Evolutionary conservation across 2,329 filamentous ascomycete genomes (phyloP).

Genomic region (Berkeleyomyces basicola): DNA sequence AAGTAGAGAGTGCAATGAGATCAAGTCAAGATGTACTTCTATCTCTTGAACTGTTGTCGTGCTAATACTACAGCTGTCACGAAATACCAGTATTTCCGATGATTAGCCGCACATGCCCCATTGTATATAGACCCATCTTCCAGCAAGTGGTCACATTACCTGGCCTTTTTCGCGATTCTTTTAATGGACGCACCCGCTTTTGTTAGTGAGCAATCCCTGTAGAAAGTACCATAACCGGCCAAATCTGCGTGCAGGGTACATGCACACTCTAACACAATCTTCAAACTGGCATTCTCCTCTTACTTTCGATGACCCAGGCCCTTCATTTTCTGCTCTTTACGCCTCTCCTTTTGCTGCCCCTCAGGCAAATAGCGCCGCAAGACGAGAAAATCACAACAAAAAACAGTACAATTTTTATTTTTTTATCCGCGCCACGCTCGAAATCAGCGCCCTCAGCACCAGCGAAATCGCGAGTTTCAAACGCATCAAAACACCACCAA

Average conservation of each 20-base stretch:
- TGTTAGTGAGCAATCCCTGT: neutral
- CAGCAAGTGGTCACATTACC: neutral
- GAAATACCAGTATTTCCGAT: too few species aligned
- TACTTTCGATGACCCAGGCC: neutral
- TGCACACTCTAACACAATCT: neutral
- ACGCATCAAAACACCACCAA: conserved; percentile 11
- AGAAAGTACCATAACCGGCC: neutral
- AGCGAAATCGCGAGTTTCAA: neutral
- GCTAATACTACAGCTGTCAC: too few species aligned
- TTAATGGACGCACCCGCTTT: neutral
- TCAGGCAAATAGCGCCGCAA: neutral
- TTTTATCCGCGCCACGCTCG: conserved; percentile 10
- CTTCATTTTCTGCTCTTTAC: neutral
- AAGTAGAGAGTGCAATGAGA: too few species aligned
- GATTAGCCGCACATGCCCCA: too few species aligned
- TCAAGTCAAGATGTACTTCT: too few species aligned
- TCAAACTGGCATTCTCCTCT: neutral
- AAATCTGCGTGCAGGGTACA: neutral
- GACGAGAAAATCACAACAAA: conserved; percentile 7
- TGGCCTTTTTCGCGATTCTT: neutral
- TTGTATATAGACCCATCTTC: neutral
- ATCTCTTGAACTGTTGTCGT: too few species aligned
- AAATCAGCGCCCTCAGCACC: conserved; percentile 7
- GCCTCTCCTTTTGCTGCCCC: neutral
- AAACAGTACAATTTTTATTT: conserved; percentile 8